Evolutionary conservation across 139 green algal genomes (phyloP).

Genomic region (Chlamydomonas asymmetrica): DNA sequence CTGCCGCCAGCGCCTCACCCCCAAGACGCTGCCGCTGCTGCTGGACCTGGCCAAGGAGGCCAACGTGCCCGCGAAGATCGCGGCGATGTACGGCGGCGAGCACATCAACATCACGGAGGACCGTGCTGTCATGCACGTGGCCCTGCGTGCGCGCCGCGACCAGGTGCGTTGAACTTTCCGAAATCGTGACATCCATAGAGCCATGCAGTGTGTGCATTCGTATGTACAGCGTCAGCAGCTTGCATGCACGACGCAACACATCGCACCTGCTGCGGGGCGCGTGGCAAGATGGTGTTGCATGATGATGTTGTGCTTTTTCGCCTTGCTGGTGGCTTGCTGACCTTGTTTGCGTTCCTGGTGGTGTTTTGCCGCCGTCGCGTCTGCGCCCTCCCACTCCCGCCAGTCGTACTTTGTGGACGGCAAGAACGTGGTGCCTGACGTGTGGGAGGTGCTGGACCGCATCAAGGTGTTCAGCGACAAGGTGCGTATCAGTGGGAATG

Average conservation of each 20-base stretch:
- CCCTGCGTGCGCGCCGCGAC: conserved; percentile 82
- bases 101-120: conserved; percentile 97
- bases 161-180: conserved; percentile 43
- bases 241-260: too few relatives aligned
- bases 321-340: too few relatives aligned
- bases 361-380: too few relatives aligned
- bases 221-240: too few relatives aligned
- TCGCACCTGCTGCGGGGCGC: too few relatives aligned
- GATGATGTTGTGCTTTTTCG: too few relatives aligned
- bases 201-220: neutral
- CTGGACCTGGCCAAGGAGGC: conserved; percentile 67
- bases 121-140: conserved; percentile 94
- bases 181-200: neutral
- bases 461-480: conserved; percentile 95
- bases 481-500: conserved; percentile 49
- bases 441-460: conserved; percentile 97
- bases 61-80: conserved; percentile 89
- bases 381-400: too few relatives aligned
- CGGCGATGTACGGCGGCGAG: conserved; percentile 93
- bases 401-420: conserved; percentile 79
- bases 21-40: conserved; percentile 87
- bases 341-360: too few relatives aligned
- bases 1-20: conserved; percentile 85
- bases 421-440: conserved; percentile 93
- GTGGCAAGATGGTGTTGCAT: too few relatives aligned